phyloP scores from a whole-genome alignment of 108 stramenopile genomes.

The Fistulifera pelliculosa region DNA sequence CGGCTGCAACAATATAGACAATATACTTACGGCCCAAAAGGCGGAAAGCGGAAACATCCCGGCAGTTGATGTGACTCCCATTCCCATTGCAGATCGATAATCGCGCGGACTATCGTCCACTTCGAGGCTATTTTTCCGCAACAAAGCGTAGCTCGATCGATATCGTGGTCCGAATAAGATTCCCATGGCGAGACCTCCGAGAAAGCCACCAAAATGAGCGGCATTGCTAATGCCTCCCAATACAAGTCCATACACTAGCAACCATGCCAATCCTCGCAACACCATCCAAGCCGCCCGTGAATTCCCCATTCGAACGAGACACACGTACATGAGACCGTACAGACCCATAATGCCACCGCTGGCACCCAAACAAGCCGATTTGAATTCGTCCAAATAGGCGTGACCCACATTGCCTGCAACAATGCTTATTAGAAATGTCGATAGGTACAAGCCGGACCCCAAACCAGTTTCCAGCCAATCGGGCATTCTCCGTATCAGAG shows the following conservation, averaged over 20 bases:
- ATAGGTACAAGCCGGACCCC: slow-evolving; percentile 44
- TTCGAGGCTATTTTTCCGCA: slow-evolving; percentile 40
- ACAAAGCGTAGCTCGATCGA: slow-evolving; percentile 36
- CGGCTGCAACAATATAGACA: slow-evolving; percentile 13
- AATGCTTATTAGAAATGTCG: slow-evolving; percentile 50
- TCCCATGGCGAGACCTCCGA: slow-evolving; percentile 52
- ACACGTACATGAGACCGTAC: slow-evolving; percentile 60
- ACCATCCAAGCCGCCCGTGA: slow-evolving; percentile 27
- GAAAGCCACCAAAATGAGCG: slow-evolving; percentile 62
- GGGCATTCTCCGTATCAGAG: slow-evolving; percentile 35
- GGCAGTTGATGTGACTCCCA: slow-evolving; percentile 38
- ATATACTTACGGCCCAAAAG: slow-evolving; percentile 30
- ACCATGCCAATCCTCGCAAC: slow-evolving; percentile 39
- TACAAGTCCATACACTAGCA: slow-evolving; percentile 39
- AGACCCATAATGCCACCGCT: slow-evolving; percentile 71
- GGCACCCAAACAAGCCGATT: slow-evolving; percentile 40
- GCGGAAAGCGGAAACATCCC: slow-evolving; percentile 41
- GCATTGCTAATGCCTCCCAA: slow-evolving; percentile 56
- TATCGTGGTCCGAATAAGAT: slow-evolving; percentile 59
- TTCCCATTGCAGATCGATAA: slow-evolving; percentile 59
- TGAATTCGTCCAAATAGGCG: not conserved
- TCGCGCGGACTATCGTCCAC: slow-evolving; percentile 28
- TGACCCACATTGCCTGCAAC: slow-evolving; percentile 60
- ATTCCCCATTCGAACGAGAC: slow-evolving; percentile 53
- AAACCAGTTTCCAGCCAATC: slow-evolving; percentile 53